Evolutionary conservation across 257 asterid species (phyloP).

Genomic region (Galeopsis tetrahit): DNA sequence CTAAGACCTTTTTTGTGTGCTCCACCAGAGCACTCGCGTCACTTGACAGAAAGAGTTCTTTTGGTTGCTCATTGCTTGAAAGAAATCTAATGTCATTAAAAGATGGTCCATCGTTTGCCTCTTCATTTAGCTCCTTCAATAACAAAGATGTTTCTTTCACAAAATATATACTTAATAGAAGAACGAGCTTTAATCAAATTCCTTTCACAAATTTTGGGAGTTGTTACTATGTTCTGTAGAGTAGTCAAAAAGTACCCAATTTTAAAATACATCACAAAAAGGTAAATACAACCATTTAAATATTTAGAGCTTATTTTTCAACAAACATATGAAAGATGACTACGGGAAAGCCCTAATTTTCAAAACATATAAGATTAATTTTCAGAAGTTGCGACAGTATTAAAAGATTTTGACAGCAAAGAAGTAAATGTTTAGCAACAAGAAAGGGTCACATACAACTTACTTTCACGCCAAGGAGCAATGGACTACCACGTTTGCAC

Average conservation of each 20-base stretch:
- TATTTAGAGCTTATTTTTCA: constrained; percentile 3
- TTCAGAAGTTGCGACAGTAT: constrained; percentile 2
- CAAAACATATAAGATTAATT: background rate
- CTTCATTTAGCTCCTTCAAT: constrained; percentile 65
- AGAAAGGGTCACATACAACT: constrained; percentile 36
- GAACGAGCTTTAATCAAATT: background rate
- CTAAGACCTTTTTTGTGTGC: constrained; percentile 85
- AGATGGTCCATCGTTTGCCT: constrained; percentile 47
- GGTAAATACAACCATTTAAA: background rate
- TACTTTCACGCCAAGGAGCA: constrained; percentile 98
- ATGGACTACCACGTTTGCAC: constrained; percentile 98
- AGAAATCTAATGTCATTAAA: constrained; percentile 60
- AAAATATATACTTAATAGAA: constrained; percentile 18
- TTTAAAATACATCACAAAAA: background rate
- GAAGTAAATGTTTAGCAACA: constrained; percentile 18
- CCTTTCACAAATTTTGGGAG: background rate
- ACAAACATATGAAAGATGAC: background rate
- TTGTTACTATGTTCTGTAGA: background rate
- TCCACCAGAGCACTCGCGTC: constrained; percentile 92
- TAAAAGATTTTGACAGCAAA: background rate
- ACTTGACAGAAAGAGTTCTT: constrained; percentile 80
- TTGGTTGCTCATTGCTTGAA: constrained; percentile 66
- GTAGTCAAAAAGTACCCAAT: background rate
- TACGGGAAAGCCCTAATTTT: background rate
- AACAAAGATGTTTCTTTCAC: constrained; percentile 25